These are phyloP conservation scores for Penicillium roqueforti DNA, from an alignment of 495 filamentous ascomycete species.

Conservation along the genomic window DNA sequence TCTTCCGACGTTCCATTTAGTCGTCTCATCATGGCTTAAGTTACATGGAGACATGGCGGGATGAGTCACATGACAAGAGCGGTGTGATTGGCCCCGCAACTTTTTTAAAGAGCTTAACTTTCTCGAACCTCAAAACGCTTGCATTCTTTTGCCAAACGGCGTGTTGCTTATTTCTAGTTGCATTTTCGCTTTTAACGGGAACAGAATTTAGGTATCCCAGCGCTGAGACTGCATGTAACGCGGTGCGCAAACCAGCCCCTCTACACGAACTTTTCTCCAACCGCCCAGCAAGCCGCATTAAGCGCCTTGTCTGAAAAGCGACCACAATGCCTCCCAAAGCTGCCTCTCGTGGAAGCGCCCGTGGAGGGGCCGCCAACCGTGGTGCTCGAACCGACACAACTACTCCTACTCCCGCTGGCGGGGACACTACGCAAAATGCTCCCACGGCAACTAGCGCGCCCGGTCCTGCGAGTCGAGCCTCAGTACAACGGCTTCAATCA, in stretches of 20 bases:
- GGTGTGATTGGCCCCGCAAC: constrained; percentile 24
- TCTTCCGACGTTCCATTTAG: neutral
- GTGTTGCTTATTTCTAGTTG: neutral
- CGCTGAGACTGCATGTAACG: neutral
- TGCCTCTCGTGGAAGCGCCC: constrained; percentile 30
- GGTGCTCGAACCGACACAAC: constrained; percentile 9
- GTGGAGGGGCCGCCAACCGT: constrained; percentile 13
- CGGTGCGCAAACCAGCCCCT: neutral
- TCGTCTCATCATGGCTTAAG: too few species aligned
- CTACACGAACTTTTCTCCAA: constrained; percentile 9
- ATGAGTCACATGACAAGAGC: constrained; percentile 12
- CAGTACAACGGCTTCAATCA: constrained; percentile 43
- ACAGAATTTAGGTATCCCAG: too few species aligned
- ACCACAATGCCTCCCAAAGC: constrained; percentile 45
- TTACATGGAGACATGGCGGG: neutral
- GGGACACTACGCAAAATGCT: constrained; percentile 14
- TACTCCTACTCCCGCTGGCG: constrained; percentile 15
- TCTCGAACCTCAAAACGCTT: constrained; percentile 6
- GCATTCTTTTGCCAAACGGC: neutral
- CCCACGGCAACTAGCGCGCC: constrained; percentile 4
- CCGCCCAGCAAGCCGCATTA: constrained; percentile 13
- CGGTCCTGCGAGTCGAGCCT: constrained; percentile 25
- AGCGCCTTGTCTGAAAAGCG: constrained; percentile 17
- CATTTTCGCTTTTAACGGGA: neutral
- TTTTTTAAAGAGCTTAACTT: constrained; percentile 30